Evolutionary conservation across 2,329 filamentous ascomycete species (phyloP).

Genomic region (Hypoxylon sp.): DNA sequence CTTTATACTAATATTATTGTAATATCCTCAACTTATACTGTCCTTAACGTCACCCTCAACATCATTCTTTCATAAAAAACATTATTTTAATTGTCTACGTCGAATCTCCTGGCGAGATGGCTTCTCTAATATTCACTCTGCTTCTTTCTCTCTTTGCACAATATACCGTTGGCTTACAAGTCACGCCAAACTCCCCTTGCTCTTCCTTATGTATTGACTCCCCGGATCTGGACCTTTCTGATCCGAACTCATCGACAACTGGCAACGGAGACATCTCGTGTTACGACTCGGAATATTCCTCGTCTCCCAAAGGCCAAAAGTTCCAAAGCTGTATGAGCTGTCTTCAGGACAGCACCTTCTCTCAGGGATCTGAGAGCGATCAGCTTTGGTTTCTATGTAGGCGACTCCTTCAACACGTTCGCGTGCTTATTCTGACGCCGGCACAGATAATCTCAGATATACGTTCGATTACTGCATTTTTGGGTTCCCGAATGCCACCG

Average conservation of each 20-base stretch:
- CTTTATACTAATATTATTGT: constrained; percentile 32
- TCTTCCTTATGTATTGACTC: constrained; percentile 58
- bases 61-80: background rate
- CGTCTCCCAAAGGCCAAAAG: constrained; percentile 51
- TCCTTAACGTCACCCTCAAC: constrained; percentile 12
- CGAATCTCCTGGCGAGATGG: constrained; percentile 40
- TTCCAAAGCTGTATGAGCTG: constrained; percentile 61
- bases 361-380: constrained; percentile 58
- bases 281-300: constrained; percentile 53
- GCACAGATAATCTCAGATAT: constrained; percentile 62
- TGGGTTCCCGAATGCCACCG: constrained; percentile 58
- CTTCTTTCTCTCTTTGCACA: constrained; percentile 37
- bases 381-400: constrained; percentile 65
- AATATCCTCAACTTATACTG: constrained; percentile 27
- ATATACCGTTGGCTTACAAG: constrained; percentile 50
- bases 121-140: constrained; percentile 35
- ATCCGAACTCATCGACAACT: constrained; percentile 57
- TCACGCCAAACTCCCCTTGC: constrained; percentile 63
- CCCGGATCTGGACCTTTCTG: constrained; percentile 51
- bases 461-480: constrained; percentile 61
- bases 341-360: constrained; percentile 59
- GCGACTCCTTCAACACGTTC: constrained; percentile 36
- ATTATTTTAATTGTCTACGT: background rate
- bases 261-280: constrained; percentile 57
- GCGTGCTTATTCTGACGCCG: constrained; percentile 17